Evolutionary conservation across 768 basidiomycete species (phyloP).

Genomic region (Kondoa subrosea): DNA sequence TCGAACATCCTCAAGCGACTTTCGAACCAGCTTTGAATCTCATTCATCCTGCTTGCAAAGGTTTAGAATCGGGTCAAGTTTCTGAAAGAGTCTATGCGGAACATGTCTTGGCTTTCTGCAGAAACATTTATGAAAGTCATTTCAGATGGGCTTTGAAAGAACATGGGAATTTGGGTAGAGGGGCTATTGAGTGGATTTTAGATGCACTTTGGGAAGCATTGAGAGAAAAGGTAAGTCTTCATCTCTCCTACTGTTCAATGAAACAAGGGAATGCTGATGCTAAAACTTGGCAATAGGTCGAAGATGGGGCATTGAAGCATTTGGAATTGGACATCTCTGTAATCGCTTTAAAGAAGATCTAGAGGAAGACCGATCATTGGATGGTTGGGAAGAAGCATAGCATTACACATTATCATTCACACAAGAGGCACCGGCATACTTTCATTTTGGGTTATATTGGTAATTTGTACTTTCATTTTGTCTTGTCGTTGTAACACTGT

Average conservation of each 20-base stretch:
- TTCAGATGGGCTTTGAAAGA: slow-evolving; percentile 11
- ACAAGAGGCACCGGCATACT: too few relatives aligned
- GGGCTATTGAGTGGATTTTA: slow-evolving; percentile 7
- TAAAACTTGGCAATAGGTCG: neutral
- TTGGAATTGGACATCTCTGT: slow-evolving; percentile 16
- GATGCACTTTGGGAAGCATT: slow-evolving; percentile 14
- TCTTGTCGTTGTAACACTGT: neutral
- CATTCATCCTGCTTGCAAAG: slow-evolving; percentile 16
- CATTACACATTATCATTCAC: too few relatives aligned
- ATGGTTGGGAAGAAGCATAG: neutral
- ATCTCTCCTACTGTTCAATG: neutral
- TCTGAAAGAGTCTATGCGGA: slow-evolving; percentile 16
- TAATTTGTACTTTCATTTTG: too few relatives aligned
- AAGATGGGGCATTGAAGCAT: slow-evolving; percentile 2
- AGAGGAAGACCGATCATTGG: neutral
- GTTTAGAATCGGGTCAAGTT: slow-evolving; percentile 12
- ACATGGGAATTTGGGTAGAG: slow-evolving; percentile 11
- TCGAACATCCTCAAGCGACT: neutral
- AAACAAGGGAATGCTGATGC: too few relatives aligned
- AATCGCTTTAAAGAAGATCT: slow-evolving; percentile 8
- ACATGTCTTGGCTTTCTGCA: slow-evolving; percentile 15
- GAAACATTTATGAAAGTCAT: slow-evolving; percentile 15
- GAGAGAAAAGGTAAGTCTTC: neutral
- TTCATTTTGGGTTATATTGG: too few relatives aligned
- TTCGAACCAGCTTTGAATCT: slow-evolving; percentile 6